Conservation (phyloP, 768 basidiomycete species). For the Baorangia bicolor region DNA sequence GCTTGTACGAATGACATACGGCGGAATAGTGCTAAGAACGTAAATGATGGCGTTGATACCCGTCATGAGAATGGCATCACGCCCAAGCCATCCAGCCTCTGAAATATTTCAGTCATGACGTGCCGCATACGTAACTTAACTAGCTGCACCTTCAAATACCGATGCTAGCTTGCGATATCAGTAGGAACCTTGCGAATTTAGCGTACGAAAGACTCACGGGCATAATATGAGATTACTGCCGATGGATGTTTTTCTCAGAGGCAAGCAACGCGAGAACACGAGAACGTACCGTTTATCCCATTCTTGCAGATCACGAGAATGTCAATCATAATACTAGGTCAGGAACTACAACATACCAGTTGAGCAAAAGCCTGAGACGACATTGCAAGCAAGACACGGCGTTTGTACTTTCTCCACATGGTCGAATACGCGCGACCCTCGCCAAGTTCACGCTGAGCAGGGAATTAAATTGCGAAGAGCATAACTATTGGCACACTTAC, state of each 20-base stretch:
- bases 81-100: conserved; percentile 96
- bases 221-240: conserved; percentile 92
- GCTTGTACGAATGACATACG: conserved; percentile 48
- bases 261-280: neutral
- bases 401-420: conserved; percentile 89
- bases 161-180: conserved; percentile 50
- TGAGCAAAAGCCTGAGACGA: conserved; percentile 95
- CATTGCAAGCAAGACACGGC: conserved; percentile 89
- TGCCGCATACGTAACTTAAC: neutral
- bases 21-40: conserved; percentile 74
- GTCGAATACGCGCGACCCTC: conserved; percentile 72
- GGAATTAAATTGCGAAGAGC: neutral
- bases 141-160: conserved; percentile 79
- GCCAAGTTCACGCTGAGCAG: conserved; percentile 65
- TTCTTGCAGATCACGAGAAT: conserved; percentile 50
- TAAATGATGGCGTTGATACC: conserved; percentile 90
- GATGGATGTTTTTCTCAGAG: conserved; percentile 6
- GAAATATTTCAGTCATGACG: conserved; percentile 9
- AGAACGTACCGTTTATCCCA: conserved; percentile 80
- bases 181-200: neutral
- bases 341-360: conserved; percentile 54
- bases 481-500: conserved; percentile 35
- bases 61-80: conserved; percentile 93
- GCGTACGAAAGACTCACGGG: conserved; percentile 55
- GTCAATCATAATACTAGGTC: neutral